These are phyloP conservation scores for Deinandra increscens DNA, from an alignment of 129 eudicot species.

Conservation along the genomic window DNA sequence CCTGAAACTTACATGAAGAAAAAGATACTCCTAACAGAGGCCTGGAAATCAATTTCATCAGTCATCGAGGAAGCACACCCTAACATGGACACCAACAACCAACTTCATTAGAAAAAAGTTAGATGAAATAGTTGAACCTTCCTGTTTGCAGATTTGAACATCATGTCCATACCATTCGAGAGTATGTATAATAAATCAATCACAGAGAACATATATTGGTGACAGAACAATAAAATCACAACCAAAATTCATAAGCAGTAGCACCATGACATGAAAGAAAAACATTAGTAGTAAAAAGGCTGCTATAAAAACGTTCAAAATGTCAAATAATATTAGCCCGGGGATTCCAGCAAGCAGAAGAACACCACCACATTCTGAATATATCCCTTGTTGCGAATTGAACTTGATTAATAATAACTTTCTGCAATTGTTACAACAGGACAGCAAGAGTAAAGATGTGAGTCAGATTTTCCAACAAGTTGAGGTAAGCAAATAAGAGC, in stretches of 20 bases:
- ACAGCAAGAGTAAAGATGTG: slow-evolving; percentile 86
- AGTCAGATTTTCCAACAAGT: slow-evolving; percentile 87
- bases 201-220: slow-evolving; percentile 3
- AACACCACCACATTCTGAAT: slow-evolving; percentile 20
- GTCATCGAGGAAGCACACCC: slow-evolving; percentile 23
- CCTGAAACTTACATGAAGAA: not conserved
- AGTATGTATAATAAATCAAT: not conserved
- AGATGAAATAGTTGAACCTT: slow-evolving; percentile 25
- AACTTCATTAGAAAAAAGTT: slow-evolving; percentile 25
- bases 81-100: slow-evolving; percentile 28
- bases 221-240: slow-evolving; percentile 11
- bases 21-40: not conserved
- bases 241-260: slow-evolving; percentile 14
- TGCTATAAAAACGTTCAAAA: slow-evolving; percentile 20
- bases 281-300: slow-evolving; percentile 15
- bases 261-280: not conserved
- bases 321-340: slow-evolving; percentile 33
- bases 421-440: slow-evolving; percentile 79
- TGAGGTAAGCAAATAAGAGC: slow-evolving; percentile 65
- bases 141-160: slow-evolving; percentile 28
- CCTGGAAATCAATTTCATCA: slow-evolving; percentile 15
- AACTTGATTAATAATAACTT: slow-evolving; percentile 30
- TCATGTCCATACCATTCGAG: slow-evolving; percentile 1
- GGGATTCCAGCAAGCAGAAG: slow-evolving; percentile 25
- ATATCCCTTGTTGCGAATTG: slow-evolving; percentile 14